Evolutionary conservation across 192 early-diverging fungal genomes (phyloP).

Genomic region (Funneliformis mosseae): DNA sequence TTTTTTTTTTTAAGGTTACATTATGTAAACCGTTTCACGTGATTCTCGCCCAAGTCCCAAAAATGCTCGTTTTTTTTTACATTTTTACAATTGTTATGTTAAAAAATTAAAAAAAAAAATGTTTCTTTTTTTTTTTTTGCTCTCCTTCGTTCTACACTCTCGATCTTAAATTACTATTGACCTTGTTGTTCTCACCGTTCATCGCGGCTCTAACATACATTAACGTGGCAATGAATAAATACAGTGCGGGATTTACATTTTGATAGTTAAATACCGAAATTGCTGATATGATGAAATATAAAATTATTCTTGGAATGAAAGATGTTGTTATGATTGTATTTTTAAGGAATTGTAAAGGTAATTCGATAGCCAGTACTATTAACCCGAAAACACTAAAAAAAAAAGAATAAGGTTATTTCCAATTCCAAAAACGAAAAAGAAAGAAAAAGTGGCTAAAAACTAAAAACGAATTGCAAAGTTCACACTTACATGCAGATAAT

Average conservation of each 20-base stretch:
- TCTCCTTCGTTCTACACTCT: not conserved
- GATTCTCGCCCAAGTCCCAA: too few species aligned
- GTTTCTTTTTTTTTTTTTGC: too few species aligned
- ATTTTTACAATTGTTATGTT: too few species aligned
- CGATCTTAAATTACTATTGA: not conserved
- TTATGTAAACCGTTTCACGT: too few species aligned
- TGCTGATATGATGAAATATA: not conserved
- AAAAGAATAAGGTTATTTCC: not conserved
- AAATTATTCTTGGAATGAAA: not conserved
- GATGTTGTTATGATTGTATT: not conserved
- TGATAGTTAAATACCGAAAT: conserved; percentile 31
- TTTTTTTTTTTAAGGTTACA: too few species aligned
- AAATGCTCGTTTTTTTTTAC: too few species aligned
- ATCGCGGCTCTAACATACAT: conserved; percentile 9
- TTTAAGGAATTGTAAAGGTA: not conserved
- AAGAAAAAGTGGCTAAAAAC: too few species aligned
- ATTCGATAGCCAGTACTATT: conserved; percentile 20
- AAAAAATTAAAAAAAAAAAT: too few species aligned
- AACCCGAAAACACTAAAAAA: conserved; percentile 5
- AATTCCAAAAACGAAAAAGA: not conserved
- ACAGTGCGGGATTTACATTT: conserved; percentile 32
- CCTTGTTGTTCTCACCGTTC: conserved; percentile 7
- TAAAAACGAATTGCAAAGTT: not conserved
- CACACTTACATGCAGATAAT: conserved; percentile 28
- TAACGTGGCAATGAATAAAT: not conserved